A percentile compares a stretch with the other conserved stretches of the same genome.
phyloP scores from a whole-genome alignment of 768 basidiomycete genomes.

The Trametes cinnabarina region DNA sequence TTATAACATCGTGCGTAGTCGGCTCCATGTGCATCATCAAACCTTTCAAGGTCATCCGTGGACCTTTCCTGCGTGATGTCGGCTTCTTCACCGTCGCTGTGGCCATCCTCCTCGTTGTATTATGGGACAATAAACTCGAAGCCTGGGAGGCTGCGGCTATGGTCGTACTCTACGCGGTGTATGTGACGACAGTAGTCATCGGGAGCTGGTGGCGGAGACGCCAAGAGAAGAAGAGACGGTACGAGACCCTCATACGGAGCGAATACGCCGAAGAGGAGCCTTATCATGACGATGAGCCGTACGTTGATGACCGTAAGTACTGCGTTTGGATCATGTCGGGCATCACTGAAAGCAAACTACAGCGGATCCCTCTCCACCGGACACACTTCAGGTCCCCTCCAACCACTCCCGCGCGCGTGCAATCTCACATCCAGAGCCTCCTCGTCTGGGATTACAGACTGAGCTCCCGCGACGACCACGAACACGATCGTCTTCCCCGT shows the following conservation, averaged over 20 bases:
- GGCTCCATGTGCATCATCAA: slow-evolving; percentile 98
- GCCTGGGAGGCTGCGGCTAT: slow-evolving; percentile 72
- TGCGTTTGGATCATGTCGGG: not conserved
- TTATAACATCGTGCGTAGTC: slow-evolving; percentile 94
- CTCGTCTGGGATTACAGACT: slow-evolving; percentile 37
- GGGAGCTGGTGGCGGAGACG: slow-evolving; percentile 76
- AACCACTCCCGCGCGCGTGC: slow-evolving; percentile 36
- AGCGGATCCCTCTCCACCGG: slow-evolving; percentile 10
- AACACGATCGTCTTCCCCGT: slow-evolving; percentile 52
- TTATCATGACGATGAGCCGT: slow-evolving; percentile 46
- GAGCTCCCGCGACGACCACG: slow-evolving; percentile 43
- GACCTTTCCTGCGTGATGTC: slow-evolving; percentile 89
- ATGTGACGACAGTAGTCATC: slow-evolving; percentile 73
- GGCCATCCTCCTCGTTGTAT: slow-evolving; percentile 65
- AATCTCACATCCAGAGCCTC: slow-evolving; percentile 35
- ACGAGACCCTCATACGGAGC: slow-evolving; percentile 52
- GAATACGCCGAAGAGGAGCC: slow-evolving; percentile 57
- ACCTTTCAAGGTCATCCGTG: slow-evolving; percentile 80
- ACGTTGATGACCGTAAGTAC: slow-evolving; percentile 62
- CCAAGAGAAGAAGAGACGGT: slow-evolving; percentile 43
- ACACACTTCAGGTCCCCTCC: slow-evolving; percentile 30
- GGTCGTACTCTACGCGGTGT: slow-evolving; percentile 70
- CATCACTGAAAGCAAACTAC: not conserved
- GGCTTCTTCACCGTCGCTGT: slow-evolving; percentile 91
- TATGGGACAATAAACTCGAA: slow-evolving; percentile 72